These are phyloP conservation scores for Hypoxylon sp. DNA, from an alignment of 2,329 filamentous ascomycete species.

Conservation along the genomic window DNA sequence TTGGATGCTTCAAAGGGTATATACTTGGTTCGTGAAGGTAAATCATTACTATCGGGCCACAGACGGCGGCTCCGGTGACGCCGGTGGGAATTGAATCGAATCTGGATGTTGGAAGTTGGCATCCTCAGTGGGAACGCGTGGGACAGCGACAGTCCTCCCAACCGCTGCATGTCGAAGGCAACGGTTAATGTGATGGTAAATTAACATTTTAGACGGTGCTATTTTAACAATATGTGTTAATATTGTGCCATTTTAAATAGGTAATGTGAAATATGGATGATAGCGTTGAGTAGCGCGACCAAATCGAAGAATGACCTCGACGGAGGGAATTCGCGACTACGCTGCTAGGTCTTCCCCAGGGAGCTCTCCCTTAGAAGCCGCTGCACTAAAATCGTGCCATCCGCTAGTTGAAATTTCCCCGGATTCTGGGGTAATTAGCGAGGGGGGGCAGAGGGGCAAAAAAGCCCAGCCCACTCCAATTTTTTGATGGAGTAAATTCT, in stretches of 20 bases:
- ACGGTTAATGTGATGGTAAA: conserved; percentile 19
- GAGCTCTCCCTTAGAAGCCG: not conserved
- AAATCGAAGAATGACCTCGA: not conserved
- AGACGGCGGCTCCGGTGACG: not conserved
- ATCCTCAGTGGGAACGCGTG: conserved; percentile 29
- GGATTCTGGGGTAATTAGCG: conserved; percentile 41
- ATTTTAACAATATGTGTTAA: not conserved
- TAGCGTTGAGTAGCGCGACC: not conserved
- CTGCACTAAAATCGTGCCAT: conserved; percentile 1
- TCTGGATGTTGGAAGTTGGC: conserved; percentile 28
- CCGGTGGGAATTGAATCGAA: conserved; percentile 13
- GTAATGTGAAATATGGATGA: conserved; percentile 8
- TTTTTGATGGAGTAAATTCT: not conserved
- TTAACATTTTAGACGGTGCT: conserved; percentile 27
- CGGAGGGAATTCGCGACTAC: conserved; percentile 2
- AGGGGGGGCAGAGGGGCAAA: not conserved
- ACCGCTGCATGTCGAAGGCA: conserved; percentile 45
- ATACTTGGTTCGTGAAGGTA: conserved; percentile 32
- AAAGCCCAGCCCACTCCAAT: not conserved
- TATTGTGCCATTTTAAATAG: conserved; percentile 16
- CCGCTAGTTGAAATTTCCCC: conserved; percentile 30
- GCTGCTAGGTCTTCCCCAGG: conserved; percentile 19
- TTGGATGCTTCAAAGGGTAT: conserved; percentile 57
- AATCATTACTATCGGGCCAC: conserved; percentile 23
- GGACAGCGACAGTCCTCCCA: conserved; percentile 32